Base-by-base conservation (phyloP, 345 rosid species). In the Arabis alpina region DNA sequence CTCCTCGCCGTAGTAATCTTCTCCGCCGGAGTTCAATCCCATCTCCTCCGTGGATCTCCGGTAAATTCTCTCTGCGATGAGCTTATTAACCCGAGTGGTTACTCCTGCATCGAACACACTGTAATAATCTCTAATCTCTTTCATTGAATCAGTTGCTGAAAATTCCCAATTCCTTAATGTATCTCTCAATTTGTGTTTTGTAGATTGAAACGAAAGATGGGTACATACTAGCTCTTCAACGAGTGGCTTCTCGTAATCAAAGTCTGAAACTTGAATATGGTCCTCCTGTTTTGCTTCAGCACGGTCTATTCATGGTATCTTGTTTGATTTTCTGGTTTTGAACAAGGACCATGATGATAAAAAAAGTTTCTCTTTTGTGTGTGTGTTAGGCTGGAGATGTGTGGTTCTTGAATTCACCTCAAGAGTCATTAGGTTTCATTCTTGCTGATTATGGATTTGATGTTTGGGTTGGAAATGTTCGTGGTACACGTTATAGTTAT, bases 381-480 rank as follows among this genome's bases (percentile, higher is more conserved):
- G 9, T 58, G 25, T 63, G 42, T 55, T 79, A 88, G 97, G 88
- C 83, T 61, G 98, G 97, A 72, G 98, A 93, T 80, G 83, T 55
- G 1, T 91, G 94, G 96, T 93, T 93, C 72, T 78, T 93, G 82
- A 72, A 88, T 72, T 77, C 88, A 8, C 74, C 88, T 0, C 76
- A 86, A 62, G 85, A 86, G 63, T 91, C 97, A 1, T 63, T 86
- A 55, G 97, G 98, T 59, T 89, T 85, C 76, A 70, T 93, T 76
- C 92, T 93, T 59, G 98, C 96, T 30, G 96, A 91, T 77, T 80
- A 83, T 43, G 97, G 95, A 41, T 91, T 87, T 69, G 98, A 91
- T 79, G 93, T 93, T 13, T 93, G 97, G 98, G 88, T 88, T 41
- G 96, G 82, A 14, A 93, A 85, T 80, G 97, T 87, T 45, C 96